These are phyloP conservation scores for Lichina pygmaea DNA, from an alignment of 495 filamentous ascomycete species.

Conservation along the genomic window DNA sequence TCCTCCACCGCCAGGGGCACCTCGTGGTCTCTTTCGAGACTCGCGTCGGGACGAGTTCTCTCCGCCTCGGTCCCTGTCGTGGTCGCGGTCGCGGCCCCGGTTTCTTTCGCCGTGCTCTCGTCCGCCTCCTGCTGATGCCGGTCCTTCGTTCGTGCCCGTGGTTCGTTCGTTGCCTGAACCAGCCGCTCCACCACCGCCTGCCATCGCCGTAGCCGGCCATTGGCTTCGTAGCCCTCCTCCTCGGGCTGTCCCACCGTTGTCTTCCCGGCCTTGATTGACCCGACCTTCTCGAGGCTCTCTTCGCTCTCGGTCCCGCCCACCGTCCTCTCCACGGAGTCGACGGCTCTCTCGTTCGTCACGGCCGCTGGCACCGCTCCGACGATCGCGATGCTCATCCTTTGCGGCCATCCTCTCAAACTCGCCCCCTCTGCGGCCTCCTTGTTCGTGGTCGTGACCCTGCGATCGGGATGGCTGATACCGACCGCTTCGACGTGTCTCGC, in stretches of 20 bases:
- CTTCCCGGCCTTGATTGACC: too few species aligned
- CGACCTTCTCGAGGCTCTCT: neutral
- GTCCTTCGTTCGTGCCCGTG: too few species aligned
- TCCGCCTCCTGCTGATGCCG: too few species aligned
- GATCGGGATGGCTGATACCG: slow-evolving; percentile 1
- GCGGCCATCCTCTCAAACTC: neutral
- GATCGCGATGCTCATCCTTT: slow-evolving; percentile 1
- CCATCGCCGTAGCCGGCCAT: too few species aligned
- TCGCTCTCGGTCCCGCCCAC: slow-evolving; percentile 1
- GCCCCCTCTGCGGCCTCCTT: neutral
- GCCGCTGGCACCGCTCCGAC: neutral
- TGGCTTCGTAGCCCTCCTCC: too few species aligned
- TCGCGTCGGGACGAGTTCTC: neutral
- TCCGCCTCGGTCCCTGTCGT: neutral
- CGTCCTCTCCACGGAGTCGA: neutral
- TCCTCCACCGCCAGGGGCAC: too few species aligned
- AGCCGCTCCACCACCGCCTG: too few species aligned
- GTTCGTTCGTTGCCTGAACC: too few species aligned
- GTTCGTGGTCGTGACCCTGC: neutral
- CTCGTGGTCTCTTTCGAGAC: too few species aligned
- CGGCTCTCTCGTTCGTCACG: slow-evolving; percentile 1
- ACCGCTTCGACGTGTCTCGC: slow-evolving; percentile 1
- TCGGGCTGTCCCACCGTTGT: too few species aligned
- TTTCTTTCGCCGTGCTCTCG: too few species aligned
- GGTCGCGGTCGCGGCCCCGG: neutral